Base-by-base conservation (phyloP, 305 asterid genomes). In the Solanum hybrid region DNA sequence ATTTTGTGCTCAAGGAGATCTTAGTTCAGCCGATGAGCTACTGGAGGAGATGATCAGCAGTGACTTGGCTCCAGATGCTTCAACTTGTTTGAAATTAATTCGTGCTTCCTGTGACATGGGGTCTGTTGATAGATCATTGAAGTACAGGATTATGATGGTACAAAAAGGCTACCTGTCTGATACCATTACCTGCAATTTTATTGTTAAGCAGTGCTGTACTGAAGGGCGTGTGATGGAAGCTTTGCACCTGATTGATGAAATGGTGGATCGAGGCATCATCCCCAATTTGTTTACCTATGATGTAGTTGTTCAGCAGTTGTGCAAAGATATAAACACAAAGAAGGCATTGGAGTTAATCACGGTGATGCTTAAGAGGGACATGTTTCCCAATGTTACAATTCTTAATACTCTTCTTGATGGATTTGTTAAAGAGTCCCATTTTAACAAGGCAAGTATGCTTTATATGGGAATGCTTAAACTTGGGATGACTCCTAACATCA, bases 351-450 rank as follows among this genome's bases (percentile, higher is more conserved):
- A 92, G 93, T 42, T 81, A 16, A 42, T 27, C 69, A 81, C 37
- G 26, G 34, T 90, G 22, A 93, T 95, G 96, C 95, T 95, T 72
- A 93, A 93, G 89, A 90, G 87, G 81, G 89, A 91, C 80, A 38
- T 89, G 81, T 87, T 91, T 66, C 97, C 96, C 36, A 92, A 84
- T 89, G 92, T 94, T 91, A 96, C 93, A 82, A 90, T 91, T 76
- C 95, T 89, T 86, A 90, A 94, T 92, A 90, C 89, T 82, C 93
- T 95, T 87, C 86, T 95, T 7, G 92, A 92, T 85, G 96, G 96
- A 87, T 94, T 94, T 85, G 91, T 93, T 71, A 92, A 92, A 79
- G 95, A 95, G 91, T 92, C 79, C 11, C 90, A 93, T 40, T 87
- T 89, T 5, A 76, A 79, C 37, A 91, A 87, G 91, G 93, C 91